phyloP scores from a whole-genome alignment of 2,329 filamentous ascomycete genomes.

The Aspergillus japonicus region DNA sequence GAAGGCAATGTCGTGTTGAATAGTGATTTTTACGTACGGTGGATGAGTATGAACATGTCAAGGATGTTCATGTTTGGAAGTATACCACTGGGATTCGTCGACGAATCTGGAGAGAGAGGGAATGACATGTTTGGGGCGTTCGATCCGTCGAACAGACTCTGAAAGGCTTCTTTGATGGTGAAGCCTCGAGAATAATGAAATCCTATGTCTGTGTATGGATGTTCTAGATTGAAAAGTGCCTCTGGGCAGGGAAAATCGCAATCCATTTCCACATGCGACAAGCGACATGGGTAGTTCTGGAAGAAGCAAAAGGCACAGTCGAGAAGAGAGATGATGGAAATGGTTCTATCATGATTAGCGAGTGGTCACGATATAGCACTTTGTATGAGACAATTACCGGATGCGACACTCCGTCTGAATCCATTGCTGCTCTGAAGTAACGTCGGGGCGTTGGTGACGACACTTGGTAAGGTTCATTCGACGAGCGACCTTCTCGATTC shows the following conservation, averaged over 20 bases:
- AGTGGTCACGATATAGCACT: background rate
- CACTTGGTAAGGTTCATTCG: constrained; percentile 39
- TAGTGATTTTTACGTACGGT: constrained; percentile 29
- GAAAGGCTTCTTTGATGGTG: constrained; percentile 41
- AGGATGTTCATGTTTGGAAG: constrained; percentile 32
- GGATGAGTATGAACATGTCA: constrained; percentile 46
- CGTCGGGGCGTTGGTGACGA: constrained; percentile 40
- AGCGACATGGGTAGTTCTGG: constrained; percentile 46
- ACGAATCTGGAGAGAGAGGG: background rate
- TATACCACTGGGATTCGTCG: constrained; percentile 9
- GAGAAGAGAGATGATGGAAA: constrained; percentile 41
- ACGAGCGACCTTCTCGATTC: constrained; percentile 35
- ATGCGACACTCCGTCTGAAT: constrained; percentile 47
- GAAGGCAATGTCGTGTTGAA: no score
- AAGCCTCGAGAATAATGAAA: constrained; percentile 40
- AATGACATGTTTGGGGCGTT: constrained; percentile 13
- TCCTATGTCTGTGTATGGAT: constrained; percentile 43
- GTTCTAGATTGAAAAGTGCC: constrained; percentile 38
- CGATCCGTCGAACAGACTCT: constrained; percentile 37
- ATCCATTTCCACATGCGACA: constrained; percentile 42
- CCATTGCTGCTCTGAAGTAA: constrained; percentile 41
- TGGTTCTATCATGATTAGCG: constrained; percentile 32
- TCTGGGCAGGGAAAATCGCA: constrained; percentile 47
- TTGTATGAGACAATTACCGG: constrained; percentile 28
- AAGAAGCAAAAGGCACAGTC: constrained; percentile 49